Conservation (phyloP, 2,329 filamentous ascomycete genomes). For the Pseudocercospora crystallina region DNA sequence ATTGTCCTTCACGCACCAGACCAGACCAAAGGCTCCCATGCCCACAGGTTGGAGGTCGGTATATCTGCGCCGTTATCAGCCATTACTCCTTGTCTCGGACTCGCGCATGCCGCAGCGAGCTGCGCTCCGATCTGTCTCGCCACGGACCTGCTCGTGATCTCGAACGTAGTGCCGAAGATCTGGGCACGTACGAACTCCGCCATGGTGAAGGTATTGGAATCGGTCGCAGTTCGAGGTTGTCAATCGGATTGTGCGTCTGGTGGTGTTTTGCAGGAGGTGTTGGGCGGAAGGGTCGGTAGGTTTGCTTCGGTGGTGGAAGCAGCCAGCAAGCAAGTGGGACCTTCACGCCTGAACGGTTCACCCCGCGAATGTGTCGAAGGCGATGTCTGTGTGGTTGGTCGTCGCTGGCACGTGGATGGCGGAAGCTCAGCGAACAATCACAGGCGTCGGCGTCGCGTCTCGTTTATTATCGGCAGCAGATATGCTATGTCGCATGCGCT, state of each 20-base stretch:
- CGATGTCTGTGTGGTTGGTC: background rate
- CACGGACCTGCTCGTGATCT: conserved; percentile 92
- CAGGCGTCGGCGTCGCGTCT: background rate
- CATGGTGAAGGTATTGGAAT: conserved; percentile 55
- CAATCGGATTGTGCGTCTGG: no score
- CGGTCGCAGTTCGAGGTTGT: background rate
- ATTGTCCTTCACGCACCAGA: conserved; percentile 68
- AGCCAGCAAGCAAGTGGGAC: background rate
- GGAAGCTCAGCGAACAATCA: background rate
- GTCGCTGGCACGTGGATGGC: background rate
- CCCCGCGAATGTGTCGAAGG: background rate
- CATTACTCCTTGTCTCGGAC: conserved; percentile 13
- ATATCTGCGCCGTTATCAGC: conserved; percentile 62
- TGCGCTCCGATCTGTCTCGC: conserved; percentile 13
- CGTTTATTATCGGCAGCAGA: no score
- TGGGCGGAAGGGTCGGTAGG: conserved; percentile 1
- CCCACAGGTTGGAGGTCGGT: conserved; percentile 97
- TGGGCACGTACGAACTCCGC: conserved; percentile 98
- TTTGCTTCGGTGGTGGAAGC: conserved; percentile 1
- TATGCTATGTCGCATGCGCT: no score
- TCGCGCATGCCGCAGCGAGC: conserved; percentile 7
- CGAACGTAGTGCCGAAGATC: conserved; percentile 99
- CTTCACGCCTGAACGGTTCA: background rate
- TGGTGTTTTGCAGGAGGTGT: background rate
- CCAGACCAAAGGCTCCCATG: conserved; percentile 97